Conservation (phyloP, 768 basidiomycete genomes). For the Kwoniella heveanensis region DNA sequence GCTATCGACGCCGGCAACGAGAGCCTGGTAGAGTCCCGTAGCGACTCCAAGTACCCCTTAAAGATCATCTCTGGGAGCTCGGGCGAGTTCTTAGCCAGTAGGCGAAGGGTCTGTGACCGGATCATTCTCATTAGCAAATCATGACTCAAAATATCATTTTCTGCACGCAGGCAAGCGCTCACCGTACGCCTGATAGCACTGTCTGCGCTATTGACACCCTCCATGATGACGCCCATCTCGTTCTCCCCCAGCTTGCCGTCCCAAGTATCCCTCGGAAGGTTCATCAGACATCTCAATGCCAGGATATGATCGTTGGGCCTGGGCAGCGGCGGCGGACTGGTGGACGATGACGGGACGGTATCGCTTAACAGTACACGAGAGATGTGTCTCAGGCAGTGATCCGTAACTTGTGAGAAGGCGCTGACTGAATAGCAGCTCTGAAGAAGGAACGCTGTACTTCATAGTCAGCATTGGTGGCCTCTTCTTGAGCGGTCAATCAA, state of each 20-base stretch:
- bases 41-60: constrained; percentile 12
- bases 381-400: not conserved
- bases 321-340: constrained; percentile 3
- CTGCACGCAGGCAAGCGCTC: no score
- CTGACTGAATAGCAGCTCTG: constrained; percentile 19
- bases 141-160: no score
- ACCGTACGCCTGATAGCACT: constrained; percentile 36
- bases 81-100: constrained; percentile 19
- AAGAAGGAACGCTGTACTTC: constrained; percentile 30
- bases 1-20: constrained; percentile 19
- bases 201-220: constrained; percentile 41
- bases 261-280: constrained; percentile 28
- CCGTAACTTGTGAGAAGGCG: not conserved
- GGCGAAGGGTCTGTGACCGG: constrained; percentile 19
- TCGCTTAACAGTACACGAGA: constrained; percentile 6
- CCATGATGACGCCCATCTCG: constrained; percentile 46
- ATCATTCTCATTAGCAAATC: not conserved
- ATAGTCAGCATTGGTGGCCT: no score
- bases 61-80: constrained; percentile 17
- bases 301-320: constrained; percentile 30
- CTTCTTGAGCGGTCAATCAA: no score
- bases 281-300: constrained; percentile 33
- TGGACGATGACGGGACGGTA: constrained; percentile 1
- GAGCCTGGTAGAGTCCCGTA: constrained; percentile 18
- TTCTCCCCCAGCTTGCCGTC: constrained; percentile 32